Conservation (phyloP, 768 basidiomycete genomes). For the Cyathus striatus region DNA sequence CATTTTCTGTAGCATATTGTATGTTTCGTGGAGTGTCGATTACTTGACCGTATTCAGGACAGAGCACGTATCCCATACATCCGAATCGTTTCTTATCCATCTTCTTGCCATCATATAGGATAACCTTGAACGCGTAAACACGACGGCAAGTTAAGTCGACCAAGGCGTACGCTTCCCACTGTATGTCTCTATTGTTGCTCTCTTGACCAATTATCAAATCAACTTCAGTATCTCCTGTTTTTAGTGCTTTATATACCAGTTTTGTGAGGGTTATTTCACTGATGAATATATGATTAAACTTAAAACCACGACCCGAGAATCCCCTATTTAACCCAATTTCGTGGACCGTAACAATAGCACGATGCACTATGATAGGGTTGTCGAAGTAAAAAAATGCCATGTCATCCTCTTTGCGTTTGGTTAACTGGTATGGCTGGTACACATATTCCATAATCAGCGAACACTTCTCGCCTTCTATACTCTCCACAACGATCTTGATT, state of each 20-base stretch:
- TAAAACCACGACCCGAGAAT: no score
- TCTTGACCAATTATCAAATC: constrained; percentile 25
- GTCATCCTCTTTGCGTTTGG: constrained; percentile 19
- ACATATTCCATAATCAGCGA: constrained; percentile 34
- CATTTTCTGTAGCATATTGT: constrained; percentile 27
- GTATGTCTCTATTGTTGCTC: constrained; percentile 23
- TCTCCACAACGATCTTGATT: constrained; percentile 26
- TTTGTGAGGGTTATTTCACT: constrained; percentile 21
- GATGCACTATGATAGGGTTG: constrained; percentile 18
- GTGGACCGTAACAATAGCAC: constrained; percentile 19
- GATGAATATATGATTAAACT: constrained; percentile 17
- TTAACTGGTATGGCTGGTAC: constrained; percentile 20
- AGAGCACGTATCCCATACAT: constrained; percentile 29
- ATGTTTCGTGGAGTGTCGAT: constrained; percentile 22
- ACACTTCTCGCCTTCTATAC: constrained; percentile 33
- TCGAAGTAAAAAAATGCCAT: constrained; percentile 31
- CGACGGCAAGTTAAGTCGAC: constrained; percentile 32
- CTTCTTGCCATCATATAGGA: constrained; percentile 23
- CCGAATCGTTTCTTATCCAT: constrained; percentile 20
- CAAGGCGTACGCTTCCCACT: constrained; percentile 31
- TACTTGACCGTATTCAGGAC: constrained; percentile 28
- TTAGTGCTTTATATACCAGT: constrained; percentile 28
- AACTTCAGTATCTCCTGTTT: constrained; percentile 30
- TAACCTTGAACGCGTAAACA: constrained; percentile 35
- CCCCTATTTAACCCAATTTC: constrained; percentile 6